Base-by-base conservation (phyloP, 1,284 basidiomycete species). In the Apiotrichum porosum region DNA sequence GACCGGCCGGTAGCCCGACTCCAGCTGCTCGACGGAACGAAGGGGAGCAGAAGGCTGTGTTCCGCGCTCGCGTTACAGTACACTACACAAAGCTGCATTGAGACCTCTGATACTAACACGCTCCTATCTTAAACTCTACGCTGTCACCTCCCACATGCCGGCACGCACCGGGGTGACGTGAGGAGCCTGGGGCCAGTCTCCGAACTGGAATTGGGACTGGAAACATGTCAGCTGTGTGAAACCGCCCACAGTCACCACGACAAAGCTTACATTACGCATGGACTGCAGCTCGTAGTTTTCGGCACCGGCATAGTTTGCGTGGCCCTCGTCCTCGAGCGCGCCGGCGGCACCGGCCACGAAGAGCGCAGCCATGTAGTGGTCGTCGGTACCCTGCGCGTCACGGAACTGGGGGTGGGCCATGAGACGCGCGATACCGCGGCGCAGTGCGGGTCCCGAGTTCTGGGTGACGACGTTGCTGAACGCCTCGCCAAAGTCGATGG, bases 371-470 rank as follows among this genome's bases (percentile, higher is more conserved):
- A 54, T 54, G 35, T 49, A 65, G 39, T 65, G 62, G 33, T 65
- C 62, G 32, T 65, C 62, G 2, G 59, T 65, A 14, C 56, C 62
- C 28, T 65, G 62, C 21, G 62, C 62, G 26, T 63, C 57, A n/a
- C 61, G 42, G 42, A 51, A 65, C 26, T 52, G 58, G 14, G 61
- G 63, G 31, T 62, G 61, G 9, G 42, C 37, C 61, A 65, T 62
- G 32, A 65, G 46, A 22, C 52, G 50, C 28, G 42, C 34, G 23
- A 48, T 45, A 5, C 36, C 52, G 3, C 49, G 31, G 4, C 52
- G 26, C 34, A 54, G 23, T 6, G 42, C 45, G 3, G 49, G 49
- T 4, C 52, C 52, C 12, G 49, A 43, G 43, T 63, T 58, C 41
- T 56, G 45, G 13, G 51, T 53, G 10, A 65, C 52, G 1, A 58